Evolutionary conservation across 148 eudicot genomes (phyloP).

Genomic region (Fagopyrum esculentum): DNA sequence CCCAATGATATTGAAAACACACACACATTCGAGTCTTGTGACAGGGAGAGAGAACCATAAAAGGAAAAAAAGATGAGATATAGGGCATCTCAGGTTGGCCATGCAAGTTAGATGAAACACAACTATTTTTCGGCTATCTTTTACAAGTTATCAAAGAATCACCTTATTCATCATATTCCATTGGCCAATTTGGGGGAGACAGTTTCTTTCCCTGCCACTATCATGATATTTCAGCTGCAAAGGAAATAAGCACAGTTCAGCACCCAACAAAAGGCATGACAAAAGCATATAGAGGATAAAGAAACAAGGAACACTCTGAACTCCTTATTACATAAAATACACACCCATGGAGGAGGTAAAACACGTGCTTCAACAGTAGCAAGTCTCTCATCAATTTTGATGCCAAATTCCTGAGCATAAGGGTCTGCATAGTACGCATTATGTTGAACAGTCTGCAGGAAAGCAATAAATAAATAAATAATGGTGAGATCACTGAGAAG

Average conservation of each 20-base stretch:
- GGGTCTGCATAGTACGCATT: constrained; percentile 67
- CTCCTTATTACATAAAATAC: background rate
- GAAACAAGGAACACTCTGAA: background rate
- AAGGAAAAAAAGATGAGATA: no score
- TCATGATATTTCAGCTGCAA: constrained; percentile 60
- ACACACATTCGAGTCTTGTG: no score
- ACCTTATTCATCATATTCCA: constrained; percentile 96
- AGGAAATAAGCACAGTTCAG: constrained; percentile 16
- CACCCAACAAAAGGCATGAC: background rate
- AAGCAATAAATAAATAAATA: background rate
- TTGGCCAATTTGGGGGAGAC: constrained; percentile 76
- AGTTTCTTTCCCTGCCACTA: constrained; percentile 67
- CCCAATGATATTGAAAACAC: no score
- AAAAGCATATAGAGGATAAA: no score
- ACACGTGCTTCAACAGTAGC: constrained; percentile 80
- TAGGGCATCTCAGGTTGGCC: no score
- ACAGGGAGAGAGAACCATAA: no score
- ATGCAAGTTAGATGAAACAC: no score
- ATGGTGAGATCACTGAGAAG: background rate
- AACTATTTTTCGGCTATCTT: no score
- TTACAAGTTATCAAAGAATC: background rate
- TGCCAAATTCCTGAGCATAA: constrained; percentile 76
- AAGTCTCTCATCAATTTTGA: constrained; percentile 56
- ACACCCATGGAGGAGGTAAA: constrained; percentile 84
- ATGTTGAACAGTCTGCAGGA: constrained; percentile 55